These are phyloP conservation scores for Artemisia annua DNA, from an alignment of 129 eudicot species.

Conservation along the genomic window DNA sequence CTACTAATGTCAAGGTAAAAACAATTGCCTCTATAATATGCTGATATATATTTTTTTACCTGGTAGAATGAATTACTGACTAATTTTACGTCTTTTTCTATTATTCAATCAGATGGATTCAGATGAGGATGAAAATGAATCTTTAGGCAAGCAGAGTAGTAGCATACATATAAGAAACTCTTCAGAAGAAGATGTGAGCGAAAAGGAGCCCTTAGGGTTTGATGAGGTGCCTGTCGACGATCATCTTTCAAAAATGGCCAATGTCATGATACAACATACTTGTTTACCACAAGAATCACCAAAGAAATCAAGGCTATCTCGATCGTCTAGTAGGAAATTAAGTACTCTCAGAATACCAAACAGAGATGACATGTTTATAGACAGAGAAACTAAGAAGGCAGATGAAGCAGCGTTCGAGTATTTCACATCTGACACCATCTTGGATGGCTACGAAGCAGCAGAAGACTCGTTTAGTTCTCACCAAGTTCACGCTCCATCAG, in stretches of 20 bases:
- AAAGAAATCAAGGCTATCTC: slow-evolving; percentile 28
- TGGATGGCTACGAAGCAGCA: slow-evolving; percentile 51
- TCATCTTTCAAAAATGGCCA: slow-evolving; percentile 13
- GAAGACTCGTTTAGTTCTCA: slow-evolving; percentile 40
- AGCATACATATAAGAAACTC: slow-evolving; percentile 52
- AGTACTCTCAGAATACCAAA: slow-evolving; percentile 55
- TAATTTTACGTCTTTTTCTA: background rate
- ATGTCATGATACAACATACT: slow-evolving; percentile 22
- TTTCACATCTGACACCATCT: slow-evolving; percentile 10
- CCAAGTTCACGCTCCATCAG: slow-evolving; percentile 14
- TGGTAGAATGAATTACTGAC: slow-evolving; percentile 22
- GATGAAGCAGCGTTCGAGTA: slow-evolving; percentile 2
- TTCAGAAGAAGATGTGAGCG: slow-evolving; percentile 69
- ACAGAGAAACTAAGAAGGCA: slow-evolving; percentile 12
- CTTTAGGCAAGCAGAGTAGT: slow-evolving; percentile 43
- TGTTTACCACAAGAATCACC: slow-evolving; percentile 29
- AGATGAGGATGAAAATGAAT: slow-evolving; percentile 67
- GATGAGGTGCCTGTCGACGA: slow-evolving; percentile 40
- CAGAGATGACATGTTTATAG: slow-evolving; percentile 43
- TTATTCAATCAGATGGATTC: slow-evolving; percentile 65
- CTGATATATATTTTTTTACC: background rate
- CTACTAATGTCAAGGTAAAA: slow-evolving; percentile 66
- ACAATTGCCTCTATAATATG: background rate
- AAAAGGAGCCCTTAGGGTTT: slow-evolving; percentile 34
- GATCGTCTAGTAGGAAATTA: slow-evolving; percentile 42